Conservation (phyloP, 305 asterid genomes). For the Vinca major region DNA sequence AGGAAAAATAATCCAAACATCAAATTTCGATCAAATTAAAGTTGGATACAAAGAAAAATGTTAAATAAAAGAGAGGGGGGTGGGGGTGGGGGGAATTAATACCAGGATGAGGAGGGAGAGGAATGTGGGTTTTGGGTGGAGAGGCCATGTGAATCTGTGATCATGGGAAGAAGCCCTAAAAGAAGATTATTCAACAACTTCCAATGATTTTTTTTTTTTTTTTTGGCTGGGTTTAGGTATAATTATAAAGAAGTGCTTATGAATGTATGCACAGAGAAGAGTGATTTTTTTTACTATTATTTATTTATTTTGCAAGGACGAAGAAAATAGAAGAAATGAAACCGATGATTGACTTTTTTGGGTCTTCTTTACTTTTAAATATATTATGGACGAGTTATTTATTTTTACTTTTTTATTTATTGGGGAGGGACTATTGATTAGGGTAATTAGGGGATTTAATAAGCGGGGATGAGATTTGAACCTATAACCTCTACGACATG, state of each 20-base stretch:
- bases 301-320: not conserved
- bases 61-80: not conserved
- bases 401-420: too few relatives aligned
- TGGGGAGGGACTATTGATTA: too few relatives aligned
- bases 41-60: not conserved
- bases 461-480: too few relatives aligned
- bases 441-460: too few relatives aligned
- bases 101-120: constrained; percentile 67
- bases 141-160: constrained; percentile 48
- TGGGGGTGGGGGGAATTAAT: constrained; percentile 1
- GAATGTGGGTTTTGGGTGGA: constrained; percentile 46
- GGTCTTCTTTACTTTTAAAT: not conserved
- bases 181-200: constrained; percentile 21
- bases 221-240: too few relatives aligned
- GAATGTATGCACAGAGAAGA: constrained; percentile 14
- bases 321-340: not conserved
- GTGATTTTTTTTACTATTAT: too few relatives aligned
- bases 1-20: not conserved
- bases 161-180: constrained; percentile 14
- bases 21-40: constrained; percentile 5
- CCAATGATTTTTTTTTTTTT: constrained; percentile 17
- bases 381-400: too few relatives aligned
- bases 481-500: too few relatives aligned
- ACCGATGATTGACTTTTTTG: not conserved
- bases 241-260: not conserved